These are phyloP conservation scores for Megacollybia marginata DNA, from an alignment of 768 basidiomycete genomes.

Conservation along the genomic window DNA sequence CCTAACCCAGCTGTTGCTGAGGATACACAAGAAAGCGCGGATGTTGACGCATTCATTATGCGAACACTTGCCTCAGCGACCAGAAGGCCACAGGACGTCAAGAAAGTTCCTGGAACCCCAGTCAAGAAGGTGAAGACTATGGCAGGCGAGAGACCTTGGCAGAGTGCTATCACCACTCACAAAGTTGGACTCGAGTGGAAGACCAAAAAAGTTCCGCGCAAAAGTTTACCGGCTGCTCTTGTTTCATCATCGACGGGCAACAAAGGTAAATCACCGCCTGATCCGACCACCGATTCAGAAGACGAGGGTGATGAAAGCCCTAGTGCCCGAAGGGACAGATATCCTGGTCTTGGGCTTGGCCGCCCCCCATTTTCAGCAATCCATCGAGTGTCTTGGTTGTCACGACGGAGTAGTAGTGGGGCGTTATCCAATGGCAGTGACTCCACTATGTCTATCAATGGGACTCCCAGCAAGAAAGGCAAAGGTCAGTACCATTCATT, in stretches of 20 bases:
- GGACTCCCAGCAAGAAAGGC: slow-evolving; percentile 59
- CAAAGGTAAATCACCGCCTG: slow-evolving; percentile 21
- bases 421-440: slow-evolving; percentile 77
- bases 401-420: slow-evolving; percentile 76
- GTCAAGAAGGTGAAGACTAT: slow-evolving; percentile 69
- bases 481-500: slow-evolving; percentile 28
- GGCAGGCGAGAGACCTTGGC: slow-evolving; percentile 62
- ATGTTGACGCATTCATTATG: slow-evolving; percentile 67
- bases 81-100: slow-evolving; percentile 37
- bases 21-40: slow-evolving; percentile 21
- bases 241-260: slow-evolving; percentile 22
- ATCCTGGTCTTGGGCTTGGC: slow-evolving; percentile 61
- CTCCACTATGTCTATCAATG: slow-evolving; percentile 25
- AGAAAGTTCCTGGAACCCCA: slow-evolving; percentile 72
- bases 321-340: slow-evolving; percentile 45
- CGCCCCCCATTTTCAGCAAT: slow-evolving; percentile 30
- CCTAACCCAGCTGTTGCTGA: slow-evolving; percentile 39
- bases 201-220: slow-evolving; percentile 49
- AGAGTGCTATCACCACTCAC: slow-evolving; percentile 69
- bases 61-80: slow-evolving; percentile 55
- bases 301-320: slow-evolving; percentile 62
- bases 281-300: slow-evolving; percentile 47
- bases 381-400: slow-evolving; percentile 42
- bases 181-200: slow-evolving; percentile 31
- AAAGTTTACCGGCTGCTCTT: slow-evolving; percentile 73